Conservation (phyloP, 352 stramenopile genomes). For the Nothophytophthora sp. region DNA sequence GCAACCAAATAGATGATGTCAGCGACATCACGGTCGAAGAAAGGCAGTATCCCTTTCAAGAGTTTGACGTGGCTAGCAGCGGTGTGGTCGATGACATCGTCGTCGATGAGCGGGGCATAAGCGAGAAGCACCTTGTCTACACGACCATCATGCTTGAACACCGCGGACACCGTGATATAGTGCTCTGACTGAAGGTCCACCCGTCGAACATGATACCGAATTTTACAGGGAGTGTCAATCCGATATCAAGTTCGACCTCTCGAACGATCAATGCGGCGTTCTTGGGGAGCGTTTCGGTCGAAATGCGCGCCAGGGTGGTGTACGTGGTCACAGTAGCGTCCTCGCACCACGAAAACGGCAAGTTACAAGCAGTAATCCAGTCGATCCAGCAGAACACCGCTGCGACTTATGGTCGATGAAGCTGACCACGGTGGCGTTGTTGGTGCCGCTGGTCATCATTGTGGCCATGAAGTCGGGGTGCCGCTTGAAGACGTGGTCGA, state of each 20-base stretch:
- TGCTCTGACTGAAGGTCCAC: constrained; percentile 1
- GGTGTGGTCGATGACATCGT: constrained; percentile 1
- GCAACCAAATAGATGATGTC: constrained; percentile 2
- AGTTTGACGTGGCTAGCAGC: constrained; percentile 2
- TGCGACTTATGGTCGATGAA: constrained; percentile 6
- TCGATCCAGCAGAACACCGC: constrained; percentile 1
- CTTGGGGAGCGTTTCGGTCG: background rate
- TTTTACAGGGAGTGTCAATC: background rate
- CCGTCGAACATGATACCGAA: constrained; percentile 5
- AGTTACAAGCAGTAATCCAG: constrained; percentile 1
- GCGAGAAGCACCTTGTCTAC: constrained; percentile 4
- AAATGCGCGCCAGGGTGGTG: background rate
- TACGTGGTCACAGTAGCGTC: background rate
- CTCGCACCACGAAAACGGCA: background rate
- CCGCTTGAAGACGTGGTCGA: background rate
- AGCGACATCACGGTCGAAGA: background rate
- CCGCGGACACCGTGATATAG: background rate
- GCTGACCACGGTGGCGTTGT: background rate
- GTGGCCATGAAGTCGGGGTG: constrained; percentile 1
- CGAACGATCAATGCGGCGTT: background rate
- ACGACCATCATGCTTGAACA: constrained; percentile 1
- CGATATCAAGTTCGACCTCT: background rate
- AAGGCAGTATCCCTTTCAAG: constrained; percentile 1
- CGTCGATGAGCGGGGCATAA: background rate
- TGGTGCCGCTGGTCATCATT: background rate